These are phyloP conservation scores for Pycnococcus provasolii DNA, from an alignment of 139 green algal species.

Conservation along the genomic window DNA sequence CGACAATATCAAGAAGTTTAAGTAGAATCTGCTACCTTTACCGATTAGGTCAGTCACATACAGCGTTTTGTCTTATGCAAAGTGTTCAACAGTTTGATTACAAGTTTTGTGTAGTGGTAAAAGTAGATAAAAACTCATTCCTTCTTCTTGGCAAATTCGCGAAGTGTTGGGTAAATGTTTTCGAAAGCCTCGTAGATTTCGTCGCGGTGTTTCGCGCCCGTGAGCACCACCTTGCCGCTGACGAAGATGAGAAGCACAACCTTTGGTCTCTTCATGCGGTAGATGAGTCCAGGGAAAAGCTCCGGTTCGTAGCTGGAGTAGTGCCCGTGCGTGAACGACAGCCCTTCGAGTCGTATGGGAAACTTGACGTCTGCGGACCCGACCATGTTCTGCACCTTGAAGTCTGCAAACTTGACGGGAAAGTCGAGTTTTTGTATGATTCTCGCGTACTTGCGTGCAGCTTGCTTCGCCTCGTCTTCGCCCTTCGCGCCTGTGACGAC, in stretches of 20 bases:
- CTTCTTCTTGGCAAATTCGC: slow-evolving; percentile 65
- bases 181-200: slow-evolving; percentile 97
- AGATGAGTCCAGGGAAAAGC: slow-evolving; percentile 98
- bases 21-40: no score
- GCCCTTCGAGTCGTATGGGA: slow-evolving; percentile 89
- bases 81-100: no score
- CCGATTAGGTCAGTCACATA: no score
- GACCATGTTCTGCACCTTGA: slow-evolving; percentile 99
- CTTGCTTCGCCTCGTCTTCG: slow-evolving; percentile 54
- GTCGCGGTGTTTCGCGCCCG: slow-evolving; percentile 61
- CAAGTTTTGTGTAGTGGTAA: no score
- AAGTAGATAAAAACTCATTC: no score
- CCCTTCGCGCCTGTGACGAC: slow-evolving; percentile 83
- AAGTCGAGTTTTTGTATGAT: slow-evolving; percentile 88
- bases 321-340: slow-evolving; percentile 66
- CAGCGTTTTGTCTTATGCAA: no score
- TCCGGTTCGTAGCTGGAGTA: slow-evolving; percentile 97
- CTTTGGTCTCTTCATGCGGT: slow-evolving; percentile 95
- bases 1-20: no score
- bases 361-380: slow-evolving; percentile 96
- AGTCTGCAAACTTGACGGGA: slow-evolving; percentile 76
- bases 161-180: slow-evolving; percentile 93
- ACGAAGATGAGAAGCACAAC: slow-evolving; percentile 99
- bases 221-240: slow-evolving; percentile 86
- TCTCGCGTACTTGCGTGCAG: slow-evolving; percentile 77